These are phyloP conservation scores for Lactarius psammicola DNA, from an alignment of 768 basidiomycete genomes.

Conservation along the genomic window DNA sequence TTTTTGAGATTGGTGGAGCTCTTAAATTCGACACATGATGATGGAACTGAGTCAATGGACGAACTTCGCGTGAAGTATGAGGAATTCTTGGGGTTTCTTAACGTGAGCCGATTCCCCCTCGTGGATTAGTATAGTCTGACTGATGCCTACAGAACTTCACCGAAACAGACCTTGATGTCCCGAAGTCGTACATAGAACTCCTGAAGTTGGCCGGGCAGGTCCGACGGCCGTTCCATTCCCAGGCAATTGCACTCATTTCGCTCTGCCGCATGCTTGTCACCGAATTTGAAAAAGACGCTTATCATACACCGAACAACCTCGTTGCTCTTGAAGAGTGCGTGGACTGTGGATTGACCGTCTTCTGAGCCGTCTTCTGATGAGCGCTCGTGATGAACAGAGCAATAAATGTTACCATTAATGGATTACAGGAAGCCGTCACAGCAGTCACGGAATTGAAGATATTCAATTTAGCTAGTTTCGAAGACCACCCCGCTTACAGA, in stretches of 20 bases:
- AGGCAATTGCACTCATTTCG: constrained; percentile 21
- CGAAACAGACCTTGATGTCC: constrained; percentile 8
- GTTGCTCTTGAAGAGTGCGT: constrained; percentile 24
- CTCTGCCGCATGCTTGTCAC: constrained; percentile 21
- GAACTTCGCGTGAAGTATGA: constrained; percentile 17
- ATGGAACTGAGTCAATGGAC: constrained; percentile 2
- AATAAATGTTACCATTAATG: constrained; percentile 14
- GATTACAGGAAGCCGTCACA: constrained; percentile 8
- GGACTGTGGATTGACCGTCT: too few species aligned
- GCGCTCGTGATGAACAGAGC: background rate
- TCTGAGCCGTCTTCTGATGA: background rate
- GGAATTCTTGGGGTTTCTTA: constrained; percentile 11
- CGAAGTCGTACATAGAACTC: constrained; percentile 19
- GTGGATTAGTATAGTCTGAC: constrained; percentile 7
- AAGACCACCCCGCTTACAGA: constrained; percentile 10
- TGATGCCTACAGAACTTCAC: constrained; percentile 17
- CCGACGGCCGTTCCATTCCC: constrained; percentile 25
- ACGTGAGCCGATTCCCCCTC: constrained; percentile 5
- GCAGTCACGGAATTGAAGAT: constrained; percentile 23
- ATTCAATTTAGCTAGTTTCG: constrained; percentile 10
- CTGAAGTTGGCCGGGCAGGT: constrained; percentile 24
- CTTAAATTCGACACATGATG: constrained; percentile 2
- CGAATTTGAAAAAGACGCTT: constrained; percentile 14
- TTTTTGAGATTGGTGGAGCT: constrained; percentile 13
- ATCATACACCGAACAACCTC: constrained; percentile 14